Evolutionary conservation across 2,329 filamentous ascomycete genomes (phyloP), one percentile per base, ranked within the genome.

Genomic region (Arthrobotrys sphaeroides): DNA sequence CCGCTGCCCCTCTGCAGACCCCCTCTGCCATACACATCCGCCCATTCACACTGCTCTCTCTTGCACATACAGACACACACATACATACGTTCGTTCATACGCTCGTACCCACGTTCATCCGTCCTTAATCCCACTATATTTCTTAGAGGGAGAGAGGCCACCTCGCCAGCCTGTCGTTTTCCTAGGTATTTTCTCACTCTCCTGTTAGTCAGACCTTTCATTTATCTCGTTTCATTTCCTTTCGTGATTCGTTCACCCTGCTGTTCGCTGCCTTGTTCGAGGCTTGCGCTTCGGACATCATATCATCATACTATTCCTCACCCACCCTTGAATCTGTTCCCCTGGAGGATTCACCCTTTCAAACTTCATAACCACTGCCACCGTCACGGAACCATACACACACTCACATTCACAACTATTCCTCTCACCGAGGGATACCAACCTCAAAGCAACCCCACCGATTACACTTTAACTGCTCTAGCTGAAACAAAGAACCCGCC

Each of bases 271-370:
- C 51, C 51, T 55, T 55, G 28, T 36, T 53, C 18, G 33, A 36
- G n/a, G n/a, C 38, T 33, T 70, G 66, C 55, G 36, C 55, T 55
- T 68, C 64, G 24, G 64, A 18, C 64, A 43, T 43, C 28, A 16
- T 6, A 40, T 28, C 45, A 49, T 10, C n/a, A 18, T 43, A 43
- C 51, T 9, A 40, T 47, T n/a, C n/a, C n/a, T n/a, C n/a, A 55
- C 53, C 40, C 49, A 59, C 18, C 26, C 43, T 60, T 31, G 31
- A 55, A 55, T 36, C 33, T 47, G 45, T 49, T 31, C 43, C 22
- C 38, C 18, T 61, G 22, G 18, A 69, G 60, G 53, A 69, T 61
- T 69, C 65, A 69, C 61, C 51, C 33, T 24, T 62, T 49, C 7
- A 53, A 53, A 38, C 38, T n/a, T 45, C 47, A 12, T 38, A 28